phyloP scores from a whole-genome alignment of 306 rosid genomes.

The Astragalus membranaceus region DNA sequence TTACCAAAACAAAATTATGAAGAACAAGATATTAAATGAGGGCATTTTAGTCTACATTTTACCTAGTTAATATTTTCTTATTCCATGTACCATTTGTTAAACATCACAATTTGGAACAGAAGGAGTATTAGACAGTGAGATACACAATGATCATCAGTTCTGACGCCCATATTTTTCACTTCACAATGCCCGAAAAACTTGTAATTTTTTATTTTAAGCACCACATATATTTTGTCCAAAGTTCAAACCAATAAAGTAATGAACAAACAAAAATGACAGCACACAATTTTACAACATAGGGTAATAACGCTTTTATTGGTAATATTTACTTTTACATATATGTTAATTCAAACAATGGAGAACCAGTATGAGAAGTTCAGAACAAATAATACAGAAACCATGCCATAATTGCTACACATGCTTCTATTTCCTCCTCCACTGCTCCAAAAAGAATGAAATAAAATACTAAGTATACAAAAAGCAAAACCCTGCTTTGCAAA shows the following conservation, averaged over 20 bases:
- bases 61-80: no score
- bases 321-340: conserved; percentile 25
- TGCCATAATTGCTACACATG: conserved; percentile 8
- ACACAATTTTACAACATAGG: not conserved
- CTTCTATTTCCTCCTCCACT: conserved; percentile 9
- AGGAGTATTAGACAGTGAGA: no score
- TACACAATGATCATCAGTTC: no score
- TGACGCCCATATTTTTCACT: no score
- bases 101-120: no score
- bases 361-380: not conserved
- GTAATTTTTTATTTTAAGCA: not conserved
- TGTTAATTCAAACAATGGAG: conserved; percentile 6
- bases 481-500: conserved; percentile 5
- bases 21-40: no score
- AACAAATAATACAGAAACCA: conserved; percentile 9
- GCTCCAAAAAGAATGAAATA: not conserved
- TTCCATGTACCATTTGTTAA: no score
- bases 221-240: not conserved
- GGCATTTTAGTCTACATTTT: no score
- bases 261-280: not conserved
- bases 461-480: not conserved
- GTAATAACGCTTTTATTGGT: conserved; percentile 3
- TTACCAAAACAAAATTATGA: no score
- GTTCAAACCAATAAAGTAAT: not conserved
- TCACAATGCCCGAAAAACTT: no score